Evolutionary conservation across 805 yeast genomes (phyloP).

Genomic region (Candida insectalens): DNA sequence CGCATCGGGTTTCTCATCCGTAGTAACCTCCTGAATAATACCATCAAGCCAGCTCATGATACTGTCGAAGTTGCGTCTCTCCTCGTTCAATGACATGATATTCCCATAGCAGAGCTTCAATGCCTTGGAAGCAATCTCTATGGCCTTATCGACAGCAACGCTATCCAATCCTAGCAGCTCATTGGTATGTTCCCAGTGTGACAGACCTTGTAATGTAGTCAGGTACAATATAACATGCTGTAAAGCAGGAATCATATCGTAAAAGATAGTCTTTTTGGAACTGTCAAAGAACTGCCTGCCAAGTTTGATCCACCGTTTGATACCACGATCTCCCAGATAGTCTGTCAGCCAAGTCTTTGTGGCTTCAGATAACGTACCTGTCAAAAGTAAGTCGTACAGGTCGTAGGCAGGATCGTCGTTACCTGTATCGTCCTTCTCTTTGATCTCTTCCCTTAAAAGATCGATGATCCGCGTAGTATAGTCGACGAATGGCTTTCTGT

Average conservation of each 20-base stretch:
- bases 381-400: constrained; percentile 37
- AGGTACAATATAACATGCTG: constrained; percentile 45
- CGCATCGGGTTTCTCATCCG: constrained; percentile 24
- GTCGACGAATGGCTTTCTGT: constrained; percentile 28
- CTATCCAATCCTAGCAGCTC: constrained; percentile 11
- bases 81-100: constrained; percentile 35
- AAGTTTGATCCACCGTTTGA: constrained; percentile 41
- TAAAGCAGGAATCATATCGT: constrained; percentile 41
- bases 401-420: constrained; percentile 25
- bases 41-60: constrained; percentile 35
- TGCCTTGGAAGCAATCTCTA: constrained; percentile 13
- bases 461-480: constrained; percentile 26
- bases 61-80: constrained; percentile 34
- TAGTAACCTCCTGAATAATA: constrained; percentile 27
- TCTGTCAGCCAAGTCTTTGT: constrained; percentile 53
- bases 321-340: constrained; percentile 58
- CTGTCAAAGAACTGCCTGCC: constrained; percentile 44
- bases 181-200: constrained; percentile 26
- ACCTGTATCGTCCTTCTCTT: constrained; percentile 11
- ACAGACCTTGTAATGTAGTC: constrained; percentile 30
- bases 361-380: constrained; percentile 42
- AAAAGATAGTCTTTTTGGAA: constrained; percentile 35
- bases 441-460: constrained; percentile 27
- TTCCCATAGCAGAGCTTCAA: constrained; percentile 27
- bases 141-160: constrained; percentile 9